Percentiles rank a stretch among this genome's conserved stretches.
Evolutionary conservation across 2,329 filamentous ascomycete genomes (phyloP).

Genomic region (Grosmannia huntii): DNA sequence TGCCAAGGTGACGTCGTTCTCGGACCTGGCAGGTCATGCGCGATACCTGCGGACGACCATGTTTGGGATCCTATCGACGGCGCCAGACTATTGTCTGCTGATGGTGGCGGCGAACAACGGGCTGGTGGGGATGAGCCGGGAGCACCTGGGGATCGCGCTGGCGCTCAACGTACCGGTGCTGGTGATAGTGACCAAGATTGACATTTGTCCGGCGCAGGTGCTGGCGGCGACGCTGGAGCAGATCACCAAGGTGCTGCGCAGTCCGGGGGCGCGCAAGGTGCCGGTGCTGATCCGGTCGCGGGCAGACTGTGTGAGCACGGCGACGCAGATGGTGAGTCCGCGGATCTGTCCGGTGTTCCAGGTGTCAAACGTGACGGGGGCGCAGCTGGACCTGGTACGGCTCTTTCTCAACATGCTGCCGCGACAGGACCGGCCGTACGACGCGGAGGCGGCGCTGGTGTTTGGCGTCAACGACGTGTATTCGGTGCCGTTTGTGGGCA

Average conservation of each 20-base stretch:
- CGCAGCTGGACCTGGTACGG: conserved; percentile 79
- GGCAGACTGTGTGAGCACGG: conserved; percentile 88
- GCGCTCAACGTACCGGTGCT: conserved; percentile 95
- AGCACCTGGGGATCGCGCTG: conserved; percentile 88
- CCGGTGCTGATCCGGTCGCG: conserved; percentile 88
- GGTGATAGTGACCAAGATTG: conserved; percentile 96
- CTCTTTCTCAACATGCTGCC: conserved; percentile 92
- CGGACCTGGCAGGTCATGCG: conserved; percentile 90
- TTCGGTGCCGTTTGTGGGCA: conserved; percentile 93
- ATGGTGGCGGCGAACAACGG: conserved; percentile 99
- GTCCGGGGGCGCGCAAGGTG: conserved; percentile 85
- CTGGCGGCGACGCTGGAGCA: conserved; percentile 86
- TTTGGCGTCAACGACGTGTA: conserved; percentile 97
- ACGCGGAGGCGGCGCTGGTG: conserved; percentile 77
- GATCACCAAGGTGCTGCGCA: conserved; percentile 85
- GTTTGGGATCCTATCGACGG: conserved; percentile 85
- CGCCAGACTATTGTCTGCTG: conserved; percentile 91
- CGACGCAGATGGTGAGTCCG: conserved; percentile 88
- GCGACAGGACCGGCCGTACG: conserved; percentile 76
- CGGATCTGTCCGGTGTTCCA: conserved; percentile 96
- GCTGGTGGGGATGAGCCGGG: conserved; percentile 94
- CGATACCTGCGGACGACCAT: conserved; percentile 91
- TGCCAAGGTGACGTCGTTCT: conserved; percentile 94
- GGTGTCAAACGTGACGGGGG: conserved; percentile 92
- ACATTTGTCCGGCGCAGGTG: conserved; percentile 94